Evolutionary conservation across 2,329 filamentous ascomycete species (phyloP).

Genomic region (Xylariomycetidae sp.): DNA sequence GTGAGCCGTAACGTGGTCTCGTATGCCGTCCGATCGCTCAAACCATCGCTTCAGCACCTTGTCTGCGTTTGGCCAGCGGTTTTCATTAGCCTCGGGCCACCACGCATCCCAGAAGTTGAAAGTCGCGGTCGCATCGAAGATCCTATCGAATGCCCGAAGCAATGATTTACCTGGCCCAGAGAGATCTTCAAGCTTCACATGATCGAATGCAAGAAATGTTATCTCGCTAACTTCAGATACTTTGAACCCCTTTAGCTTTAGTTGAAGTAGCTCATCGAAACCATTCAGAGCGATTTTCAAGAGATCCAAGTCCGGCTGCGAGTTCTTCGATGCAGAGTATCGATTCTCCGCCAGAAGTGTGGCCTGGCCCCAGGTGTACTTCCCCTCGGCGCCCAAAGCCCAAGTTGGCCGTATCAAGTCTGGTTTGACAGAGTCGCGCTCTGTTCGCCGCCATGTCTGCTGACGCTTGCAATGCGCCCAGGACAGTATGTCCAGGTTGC

Average conservation of each 20-base stretch:
- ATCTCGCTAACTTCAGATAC: background rate
- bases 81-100: constrained; percentile 1
- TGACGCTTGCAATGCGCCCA: constrained; percentile 1
- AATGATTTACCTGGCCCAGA: background rate
- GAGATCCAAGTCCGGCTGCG: background rate
- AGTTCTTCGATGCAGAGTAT: background rate
- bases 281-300: background rate
- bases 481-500: constrained; percentile 1
- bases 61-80: background rate
- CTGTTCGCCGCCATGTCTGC: background rate
- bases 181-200: background rate
- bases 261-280: background rate
- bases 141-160: constrained; percentile 1
- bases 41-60: background rate
- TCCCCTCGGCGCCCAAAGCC: constrained; percentile 1
- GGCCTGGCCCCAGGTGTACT: constrained; percentile 1
- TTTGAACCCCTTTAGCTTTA: background rate
- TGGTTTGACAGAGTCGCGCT: background rate
- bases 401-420: background rate
- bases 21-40: background rate
- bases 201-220: background rate
- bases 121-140: background rate
- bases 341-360: background rate
- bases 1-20: constrained; percentile 1
- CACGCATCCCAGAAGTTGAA: constrained; percentile 3